These are phyloP conservation scores for Pestalotiopsis sp. DNA, from an alignment of 2,329 filamentous ascomycete genomes.

Conservation along the genomic window DNA sequence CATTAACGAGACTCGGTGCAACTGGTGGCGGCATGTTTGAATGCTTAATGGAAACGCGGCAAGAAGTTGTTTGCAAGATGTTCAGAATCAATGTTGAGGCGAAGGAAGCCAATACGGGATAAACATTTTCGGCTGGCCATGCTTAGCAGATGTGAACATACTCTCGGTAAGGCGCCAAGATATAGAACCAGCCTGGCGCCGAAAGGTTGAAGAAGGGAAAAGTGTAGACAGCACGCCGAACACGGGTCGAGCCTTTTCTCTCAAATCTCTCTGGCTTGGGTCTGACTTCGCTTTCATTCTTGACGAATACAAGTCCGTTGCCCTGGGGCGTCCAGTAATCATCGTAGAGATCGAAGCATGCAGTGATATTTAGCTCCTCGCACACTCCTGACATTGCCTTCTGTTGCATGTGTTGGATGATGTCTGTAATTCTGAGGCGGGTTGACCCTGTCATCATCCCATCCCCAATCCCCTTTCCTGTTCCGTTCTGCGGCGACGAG, in stretches of 20 bases:
- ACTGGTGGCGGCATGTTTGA: not conserved
- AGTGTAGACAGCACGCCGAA: not conserved
- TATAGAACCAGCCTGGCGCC: too few relatives aligned
- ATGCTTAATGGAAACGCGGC: not conserved
- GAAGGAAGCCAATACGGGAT: too few relatives aligned
- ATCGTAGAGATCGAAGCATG: constrained; percentile 21
- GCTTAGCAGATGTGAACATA: too few relatives aligned
- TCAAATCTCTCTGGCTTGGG: not conserved
- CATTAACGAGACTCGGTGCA: constrained; percentile 4
- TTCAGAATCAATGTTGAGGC: too few relatives aligned
- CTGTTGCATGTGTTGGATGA: constrained; percentile 18
- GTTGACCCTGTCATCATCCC: constrained; percentile 18
- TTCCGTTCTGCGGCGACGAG: constrained; percentile 20
- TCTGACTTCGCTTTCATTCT: constrained; percentile 15
- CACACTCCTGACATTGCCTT: constrained; percentile 17
- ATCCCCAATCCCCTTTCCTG: constrained; percentile 15
- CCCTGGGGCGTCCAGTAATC: constrained; percentile 22
- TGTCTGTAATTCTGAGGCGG: constrained; percentile 12
- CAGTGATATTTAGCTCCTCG: constrained; percentile 16
- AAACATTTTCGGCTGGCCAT: too few relatives aligned
- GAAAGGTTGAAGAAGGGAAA: not conserved
- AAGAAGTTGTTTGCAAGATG: too few relatives aligned
- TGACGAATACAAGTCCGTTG: constrained; percentile 22
- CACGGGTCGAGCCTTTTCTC: not conserved
- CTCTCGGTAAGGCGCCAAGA: too few relatives aligned